Evolutionary conservation across 2,329 filamentous ascomycete genomes (phyloP), one percentile per base, ranked within the genome.

Genomic region (Fusarium veterinarium): DNA sequence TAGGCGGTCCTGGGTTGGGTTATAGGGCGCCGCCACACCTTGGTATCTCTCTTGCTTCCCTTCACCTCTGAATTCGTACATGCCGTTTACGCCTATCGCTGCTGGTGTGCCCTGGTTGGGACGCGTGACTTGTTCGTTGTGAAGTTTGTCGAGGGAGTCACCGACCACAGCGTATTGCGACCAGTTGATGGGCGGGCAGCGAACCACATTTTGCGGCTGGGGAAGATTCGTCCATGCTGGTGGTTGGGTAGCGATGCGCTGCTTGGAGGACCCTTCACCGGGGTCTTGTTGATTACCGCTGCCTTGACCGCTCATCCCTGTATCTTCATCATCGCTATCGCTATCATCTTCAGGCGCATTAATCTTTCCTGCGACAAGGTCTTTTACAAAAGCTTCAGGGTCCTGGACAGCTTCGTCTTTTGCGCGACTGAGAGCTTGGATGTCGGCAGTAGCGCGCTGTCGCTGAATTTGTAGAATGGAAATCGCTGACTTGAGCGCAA

Each of bases 121-220:
- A 60, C 89, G 88, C 53, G 85, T 83, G 58, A 91, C 83, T 82
- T 98, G 95, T 78, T 97, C 93, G 56, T 90, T 88, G 80, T 98
- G 95, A 71, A 98, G 85, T 79, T 91, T 93, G 81, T 98, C 94
- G 40, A 98, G 86, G 3, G 93, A 90, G 28, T 82, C 80, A 53
- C 94, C 95, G 6, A 96, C 91, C n/a, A 98, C 87, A 75, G 94
- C 93, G 81, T 98, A 98, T 79, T 97, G 95, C 17, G 91, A 90
- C 95, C 95, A 98, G 84, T 98, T 97, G 78, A 98, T 91, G 13
- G 94, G 92, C 13, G 95, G 95, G 83, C 92, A 94, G 44, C 95
- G 91, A 31, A 97, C 91, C 2, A 98, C 85, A 75, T 93, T 93
- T 81, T 98, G 95, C 11, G 93, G 90, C 19, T 88, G 88, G 1